Conservation (phyloP, 371 early-diverging fungal species). For the Saksenaea oblongispora region DNA sequence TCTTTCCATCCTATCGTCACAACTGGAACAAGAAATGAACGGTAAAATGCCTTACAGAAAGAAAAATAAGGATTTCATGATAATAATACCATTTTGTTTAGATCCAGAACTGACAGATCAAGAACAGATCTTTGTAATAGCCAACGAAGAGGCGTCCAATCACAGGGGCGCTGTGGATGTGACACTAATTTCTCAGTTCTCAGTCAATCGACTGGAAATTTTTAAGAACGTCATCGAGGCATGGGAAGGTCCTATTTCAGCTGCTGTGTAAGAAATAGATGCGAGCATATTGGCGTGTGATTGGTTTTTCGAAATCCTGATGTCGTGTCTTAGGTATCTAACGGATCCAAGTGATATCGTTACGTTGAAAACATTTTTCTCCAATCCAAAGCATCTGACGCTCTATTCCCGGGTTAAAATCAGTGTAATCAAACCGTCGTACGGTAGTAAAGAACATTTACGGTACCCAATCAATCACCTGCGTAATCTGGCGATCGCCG, state of each 20-base stretch:
- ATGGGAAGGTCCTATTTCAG: slow-evolving; percentile 62
- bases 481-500: slow-evolving; percentile 58
- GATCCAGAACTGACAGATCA: slow-evolving; percentile 9
- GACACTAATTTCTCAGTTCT: slow-evolving; percentile 60
- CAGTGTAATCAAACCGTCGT: slow-evolving; percentile 57
- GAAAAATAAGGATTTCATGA: not conserved
- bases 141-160: not conserved
- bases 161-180: slow-evolving; percentile 24
- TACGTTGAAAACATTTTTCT: slow-evolving; percentile 47
- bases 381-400: slow-evolving; percentile 20
- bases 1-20: slow-evolving; percentile 29
- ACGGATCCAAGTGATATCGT: slow-evolving; percentile 48
- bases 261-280: slow-evolving; percentile 51
- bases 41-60: slow-evolving; percentile 20
- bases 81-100: not conserved
- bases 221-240: slow-evolving; percentile 50
- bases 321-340: slow-evolving; percentile 44
- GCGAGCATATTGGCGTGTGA: not conserved
- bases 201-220: slow-evolving; percentile 56
- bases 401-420: slow-evolving; percentile 33
- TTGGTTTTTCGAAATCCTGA: not conserved
- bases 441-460: slow-evolving; percentile 28
- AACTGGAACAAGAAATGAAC: slow-evolving; percentile 25
- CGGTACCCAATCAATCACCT: slow-evolving; percentile 69
- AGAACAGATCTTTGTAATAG: slow-evolving; percentile 9